These are phyloP conservation scores for Epichloe bromicola DNA, from an alignment of 2,329 filamentous ascomycete genomes.

Conservation along the genomic window DNA sequence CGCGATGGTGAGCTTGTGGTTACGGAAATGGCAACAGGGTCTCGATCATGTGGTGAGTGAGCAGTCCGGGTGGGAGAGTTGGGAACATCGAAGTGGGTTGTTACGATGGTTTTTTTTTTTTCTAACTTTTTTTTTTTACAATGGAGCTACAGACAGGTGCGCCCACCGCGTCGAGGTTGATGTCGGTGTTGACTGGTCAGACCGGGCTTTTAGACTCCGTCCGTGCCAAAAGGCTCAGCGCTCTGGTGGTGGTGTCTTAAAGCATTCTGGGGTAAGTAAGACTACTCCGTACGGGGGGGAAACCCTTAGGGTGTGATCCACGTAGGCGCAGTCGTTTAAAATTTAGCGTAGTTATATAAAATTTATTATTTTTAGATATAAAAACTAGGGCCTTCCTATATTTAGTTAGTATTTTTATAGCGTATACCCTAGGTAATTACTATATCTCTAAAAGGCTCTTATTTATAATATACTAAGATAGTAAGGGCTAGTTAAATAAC, in stretches of 20 bases:
- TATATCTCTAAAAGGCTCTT: too few species aligned
- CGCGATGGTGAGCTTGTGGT: neutral
- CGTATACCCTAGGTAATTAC: too few species aligned
- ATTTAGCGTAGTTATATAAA: too few species aligned
- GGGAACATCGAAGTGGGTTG: too few species aligned
- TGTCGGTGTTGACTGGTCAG: neutral
- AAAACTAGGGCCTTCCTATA: too few species aligned
- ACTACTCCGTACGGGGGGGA: neutral
- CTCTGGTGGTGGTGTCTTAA: neutral
- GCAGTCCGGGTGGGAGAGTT: neutral
- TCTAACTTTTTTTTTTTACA: neutral
- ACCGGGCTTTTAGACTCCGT: neutral
- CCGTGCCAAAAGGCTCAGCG: neutral
- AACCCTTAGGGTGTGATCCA: too few species aligned
- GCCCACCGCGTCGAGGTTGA: neutral
- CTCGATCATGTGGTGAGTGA: neutral
- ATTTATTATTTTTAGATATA: too few species aligned
- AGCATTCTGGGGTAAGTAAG: neutral
- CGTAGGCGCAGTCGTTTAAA: too few species aligned
- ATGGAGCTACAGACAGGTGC: neutral
- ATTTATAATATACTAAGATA: too few species aligned
- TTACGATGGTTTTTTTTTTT: too few species aligned
- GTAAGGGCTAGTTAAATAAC: too few species aligned
- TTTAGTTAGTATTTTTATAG: too few species aligned
- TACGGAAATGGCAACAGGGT: neutral